Base-by-base conservation (phyloP, 768 basidiomycete species). In the Mrakia blollopis region DNA sequence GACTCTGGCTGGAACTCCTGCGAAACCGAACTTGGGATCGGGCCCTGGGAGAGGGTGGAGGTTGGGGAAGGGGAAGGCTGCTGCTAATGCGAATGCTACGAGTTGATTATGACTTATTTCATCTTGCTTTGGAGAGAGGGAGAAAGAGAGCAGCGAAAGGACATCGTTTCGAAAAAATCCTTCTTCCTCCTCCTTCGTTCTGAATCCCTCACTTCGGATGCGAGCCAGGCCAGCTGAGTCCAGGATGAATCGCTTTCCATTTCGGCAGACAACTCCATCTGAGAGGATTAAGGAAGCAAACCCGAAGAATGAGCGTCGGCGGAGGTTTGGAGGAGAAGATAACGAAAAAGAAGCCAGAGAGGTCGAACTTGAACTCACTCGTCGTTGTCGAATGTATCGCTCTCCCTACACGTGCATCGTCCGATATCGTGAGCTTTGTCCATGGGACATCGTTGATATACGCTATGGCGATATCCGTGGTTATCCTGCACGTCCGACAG, bases 341-440 rank as follows among this genome's bases (percentile, higher is more conserved):
- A 14, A 14, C 13, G 44, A 47, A 14, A 47, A 47, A 7, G 44
- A 47, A 9, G 14, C 6, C 6, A 41, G 5, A 5, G 39, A 41
- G 39, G 5, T 41, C 6, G 11, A 11, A 41, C 39, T 47, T 14
- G 44, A 16, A 47, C 44, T 2, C 8, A 47, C 44, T 2, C 7
- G 6, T 47, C 44, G 14, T 47, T 47, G 14, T 47, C 44, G 44
- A 47, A 47, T 14, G 44, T 47, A 47, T 77, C 76, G 52, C 62
- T 70, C 52, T 72, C 70, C 14, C 72, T 62, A 63, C 76, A 77
- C 52, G 76, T 72, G 72, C 76, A 77, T 21, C 76, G 41, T 3
- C 62, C 62, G 7, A 41, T 35, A 11, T 32, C 60, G 47, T 77
- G 76, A 16, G 76, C 76, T 4, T 62, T 25, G 32, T 71, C 76